Evolutionary conservation across 495 filamentous ascomycete species (phyloP), one percentile per base, ranked within the genome.

Genomic region (Penicillium antarcticum): DNA sequence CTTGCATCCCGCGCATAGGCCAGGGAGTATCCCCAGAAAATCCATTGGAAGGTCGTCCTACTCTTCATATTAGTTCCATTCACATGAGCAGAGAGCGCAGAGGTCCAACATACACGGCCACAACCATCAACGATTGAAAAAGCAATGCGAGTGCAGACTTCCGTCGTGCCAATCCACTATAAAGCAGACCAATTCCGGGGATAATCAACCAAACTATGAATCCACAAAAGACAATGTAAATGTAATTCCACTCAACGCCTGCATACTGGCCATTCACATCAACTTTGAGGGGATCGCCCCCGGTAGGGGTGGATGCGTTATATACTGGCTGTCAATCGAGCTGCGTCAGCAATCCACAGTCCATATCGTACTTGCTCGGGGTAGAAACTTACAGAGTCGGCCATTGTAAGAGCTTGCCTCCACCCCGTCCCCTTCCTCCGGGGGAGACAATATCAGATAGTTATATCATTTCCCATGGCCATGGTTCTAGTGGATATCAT

Each of bases 131-230:
- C n/a, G 76, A 77, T 55, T 82, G 80, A 55, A 82, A 83, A 1
- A 85, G 67, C 37, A 83, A 58, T 10, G 78, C 63, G 40, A 85
- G 62, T 7, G 79, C 74, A 5, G 78, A 81, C 63, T 85, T 85
- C 37, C 81, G 62, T 35, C 81, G 71, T 4, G 80, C 74, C 13
- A 85, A 69, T 42, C 81, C 80, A 37, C 77, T 72, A 58, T 85
- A 83, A 9, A 85, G 66, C 0, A 85, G 62, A 32, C 79, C 80
- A 48, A 83, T 80, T 3, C 80, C 80, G 4, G 81, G 81, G 12
- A 83, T 78, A 38, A 83, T 83, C 39, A 84, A 56, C 76, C 77
- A 83, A 42, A 83, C 80, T 45, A 84, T 68, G 43, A 76, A 77
- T 8, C 63, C 69, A 45, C 77, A 79, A 42, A 76, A 62, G 24